Conservation (phyloP, 2,329 filamentous ascomycete species). For the Onygenales sp. region DNA sequence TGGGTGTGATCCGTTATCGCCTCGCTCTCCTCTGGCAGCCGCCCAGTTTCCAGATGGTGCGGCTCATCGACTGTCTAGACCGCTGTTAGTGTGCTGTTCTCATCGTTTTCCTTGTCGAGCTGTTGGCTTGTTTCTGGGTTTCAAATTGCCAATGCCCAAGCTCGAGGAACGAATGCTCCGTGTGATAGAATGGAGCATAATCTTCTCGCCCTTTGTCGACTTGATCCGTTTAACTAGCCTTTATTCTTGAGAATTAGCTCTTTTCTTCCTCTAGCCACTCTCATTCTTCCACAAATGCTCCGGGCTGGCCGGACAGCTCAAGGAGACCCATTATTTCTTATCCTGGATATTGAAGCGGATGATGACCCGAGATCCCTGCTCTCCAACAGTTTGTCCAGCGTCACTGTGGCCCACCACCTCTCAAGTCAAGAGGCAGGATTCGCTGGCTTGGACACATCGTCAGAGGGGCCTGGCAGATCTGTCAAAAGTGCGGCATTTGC, state of each 20-base stretch:
- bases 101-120: background rate
- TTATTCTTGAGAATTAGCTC: background rate
- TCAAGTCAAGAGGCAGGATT: background rate
- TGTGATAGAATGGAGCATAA: background rate
- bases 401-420: background rate
- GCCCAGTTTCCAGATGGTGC: background rate
- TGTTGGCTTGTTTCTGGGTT: background rate
- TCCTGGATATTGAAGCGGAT: background rate
- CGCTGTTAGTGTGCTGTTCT: background rate
- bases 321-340: background rate
- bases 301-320: background rate
- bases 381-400: too few species aligned
- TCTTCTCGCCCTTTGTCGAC: background rate
- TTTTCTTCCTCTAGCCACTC: background rate
- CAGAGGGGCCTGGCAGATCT: too few species aligned
- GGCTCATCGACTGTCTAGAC: background rate
- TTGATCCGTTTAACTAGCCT: background rate
- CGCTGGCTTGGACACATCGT: background rate
- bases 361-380: background rate
- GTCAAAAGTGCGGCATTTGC: too few species aligned
- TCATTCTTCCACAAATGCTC: background rate
- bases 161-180: background rate
- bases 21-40: background rate
- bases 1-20: background rate
- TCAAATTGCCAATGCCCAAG: background rate